A percentile compares a stretch with the other conserved stretches of the same genome.
Evolutionary conservation across 2,329 filamentous ascomycete species (phyloP).

Genomic region (Calonectria naviculata): DNA sequence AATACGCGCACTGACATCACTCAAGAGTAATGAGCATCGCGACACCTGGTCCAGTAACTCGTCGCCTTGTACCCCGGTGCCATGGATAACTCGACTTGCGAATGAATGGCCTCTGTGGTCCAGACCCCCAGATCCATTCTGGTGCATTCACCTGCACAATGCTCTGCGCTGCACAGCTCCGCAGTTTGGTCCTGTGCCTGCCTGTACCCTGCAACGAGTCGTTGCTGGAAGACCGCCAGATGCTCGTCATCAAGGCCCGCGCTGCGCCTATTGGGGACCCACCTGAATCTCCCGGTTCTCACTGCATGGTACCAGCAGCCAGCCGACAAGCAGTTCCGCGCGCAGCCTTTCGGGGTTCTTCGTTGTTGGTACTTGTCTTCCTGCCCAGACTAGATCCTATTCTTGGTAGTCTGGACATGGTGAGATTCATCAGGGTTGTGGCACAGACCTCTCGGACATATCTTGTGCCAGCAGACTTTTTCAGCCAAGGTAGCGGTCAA

Average conservation of each 20-base stretch:
- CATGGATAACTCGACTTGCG: not conserved
- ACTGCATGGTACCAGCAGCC: constrained; percentile 27
- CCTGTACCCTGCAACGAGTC: constrained; percentile 19
- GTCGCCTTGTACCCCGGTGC: not conserved
- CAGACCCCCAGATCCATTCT: not conserved
- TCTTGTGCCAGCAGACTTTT: not conserved
- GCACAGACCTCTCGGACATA: constrained; percentile 5
- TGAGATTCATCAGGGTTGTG: constrained; percentile 6
- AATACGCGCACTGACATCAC: not conserved
- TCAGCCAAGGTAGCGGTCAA: constrained; percentile 3
- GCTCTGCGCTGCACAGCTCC: constrained; percentile 9
- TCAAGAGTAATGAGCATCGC: constrained; percentile 9
- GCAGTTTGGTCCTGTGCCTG: not conserved
- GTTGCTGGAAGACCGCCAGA: constrained; percentile 33
- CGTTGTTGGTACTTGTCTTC: not conserved
- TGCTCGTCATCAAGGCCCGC: constrained; percentile 23
- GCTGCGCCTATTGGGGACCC: constrained; percentile 26
- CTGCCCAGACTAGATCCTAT: not conserved
- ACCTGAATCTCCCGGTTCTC: constrained; percentile 29
- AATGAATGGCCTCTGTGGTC: not conserved
- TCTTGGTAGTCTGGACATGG: not conserved
- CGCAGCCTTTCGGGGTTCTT: constrained; percentile 1
- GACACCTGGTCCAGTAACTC: not conserved
- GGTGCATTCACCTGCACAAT: not conserved
- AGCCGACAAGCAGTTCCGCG: not conserved